phyloP scores from a whole-genome alignment of 441 rosid species.

The Bocquillonia castaneifolia region DNA sequence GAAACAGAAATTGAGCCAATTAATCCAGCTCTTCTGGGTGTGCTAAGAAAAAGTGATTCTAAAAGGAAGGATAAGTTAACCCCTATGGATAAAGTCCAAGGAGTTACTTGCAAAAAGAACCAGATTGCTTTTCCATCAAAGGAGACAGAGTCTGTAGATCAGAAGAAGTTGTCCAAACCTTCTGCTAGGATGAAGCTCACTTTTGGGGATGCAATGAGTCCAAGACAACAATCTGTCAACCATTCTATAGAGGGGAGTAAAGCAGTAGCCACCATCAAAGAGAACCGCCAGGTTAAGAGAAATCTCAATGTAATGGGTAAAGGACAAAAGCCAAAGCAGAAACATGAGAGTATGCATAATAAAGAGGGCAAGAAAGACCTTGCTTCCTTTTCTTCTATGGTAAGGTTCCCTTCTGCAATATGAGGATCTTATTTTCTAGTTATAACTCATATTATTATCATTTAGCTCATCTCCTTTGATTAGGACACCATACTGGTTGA shows the following conservation, averaged over 20 bases:
- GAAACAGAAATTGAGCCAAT: conserved; percentile 15
- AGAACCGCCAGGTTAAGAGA: conserved; percentile 36
- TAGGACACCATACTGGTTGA: conserved; percentile 22
- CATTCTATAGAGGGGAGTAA: conserved; percentile 33
- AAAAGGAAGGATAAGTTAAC: conserved; percentile 25
- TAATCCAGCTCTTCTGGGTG: conserved; percentile 15
- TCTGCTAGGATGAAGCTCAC: conserved; percentile 29
- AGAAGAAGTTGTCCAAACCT: conserved; percentile 31
- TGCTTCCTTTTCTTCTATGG: conserved; percentile 23
- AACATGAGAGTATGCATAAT: conserved; percentile 24
- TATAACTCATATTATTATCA: neutral
- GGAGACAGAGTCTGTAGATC: conserved; percentile 22
- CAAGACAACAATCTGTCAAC: conserved; percentile 32
- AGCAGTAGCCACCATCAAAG: conserved; percentile 31
- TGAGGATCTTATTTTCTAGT: conserved; percentile 5
- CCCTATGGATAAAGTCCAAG: conserved; percentile 24
- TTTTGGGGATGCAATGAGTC: conserved; percentile 26
- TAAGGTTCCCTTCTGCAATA: conserved; percentile 24
- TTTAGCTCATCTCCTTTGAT: conserved; percentile 3
- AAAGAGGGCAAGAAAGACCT: conserved; percentile 37
- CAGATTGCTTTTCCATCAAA: conserved; percentile 19
- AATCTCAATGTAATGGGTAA: conserved; percentile 23
- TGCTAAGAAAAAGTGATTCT: conserved; percentile 31
- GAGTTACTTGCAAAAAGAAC: conserved; percentile 18
- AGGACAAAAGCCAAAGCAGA: conserved; percentile 37